These are phyloP conservation scores for Suhomyces bolitotheri DNA, from an alignment of 1,139 yeast genomes.

Conservation along the genomic window DNA sequence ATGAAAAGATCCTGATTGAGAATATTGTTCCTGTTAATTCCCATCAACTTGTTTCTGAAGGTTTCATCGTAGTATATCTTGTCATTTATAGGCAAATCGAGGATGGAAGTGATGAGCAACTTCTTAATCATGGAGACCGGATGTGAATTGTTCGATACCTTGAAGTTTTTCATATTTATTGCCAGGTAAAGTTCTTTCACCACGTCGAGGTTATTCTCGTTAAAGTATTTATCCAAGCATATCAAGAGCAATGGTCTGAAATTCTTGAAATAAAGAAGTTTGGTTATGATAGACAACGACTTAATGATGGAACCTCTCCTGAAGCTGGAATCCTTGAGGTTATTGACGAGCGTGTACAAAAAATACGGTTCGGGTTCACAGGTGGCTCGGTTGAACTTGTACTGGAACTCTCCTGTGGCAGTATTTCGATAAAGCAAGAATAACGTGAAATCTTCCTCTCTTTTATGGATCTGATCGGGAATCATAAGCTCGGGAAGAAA, in stretches of 20 bases:
- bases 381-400: constrained; percentile 30
- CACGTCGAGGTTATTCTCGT: constrained; percentile 22
- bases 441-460: constrained; percentile 62
- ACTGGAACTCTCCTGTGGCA: constrained; percentile 44
- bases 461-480: constrained; percentile 61
- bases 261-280: constrained; percentile 52
- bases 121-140: constrained; percentile 37
- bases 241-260: constrained; percentile 59
- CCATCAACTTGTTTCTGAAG: constrained; percentile 41
- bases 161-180: constrained; percentile 37
- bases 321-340: constrained; percentile 45
- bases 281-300: constrained; percentile 55
- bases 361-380: constrained; percentile 49
- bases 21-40: constrained; percentile 34
- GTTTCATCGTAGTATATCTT: constrained; percentile 43
- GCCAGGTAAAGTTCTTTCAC: constrained; percentile 35
- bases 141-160: constrained; percentile 28
- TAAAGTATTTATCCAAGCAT: constrained; percentile 51
- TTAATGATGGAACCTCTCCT: constrained; percentile 59
- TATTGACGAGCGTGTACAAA: constrained; percentile 57
- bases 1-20: constrained; percentile 38
- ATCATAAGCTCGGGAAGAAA: constrained; percentile 60
- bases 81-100: constrained; percentile 49
- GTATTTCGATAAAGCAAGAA: constrained; percentile 49
- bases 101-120: constrained; percentile 44